Evolutionary conservation across 331 rosid species (phyloP).

Genomic region (Pyrus hybrid): DNA sequence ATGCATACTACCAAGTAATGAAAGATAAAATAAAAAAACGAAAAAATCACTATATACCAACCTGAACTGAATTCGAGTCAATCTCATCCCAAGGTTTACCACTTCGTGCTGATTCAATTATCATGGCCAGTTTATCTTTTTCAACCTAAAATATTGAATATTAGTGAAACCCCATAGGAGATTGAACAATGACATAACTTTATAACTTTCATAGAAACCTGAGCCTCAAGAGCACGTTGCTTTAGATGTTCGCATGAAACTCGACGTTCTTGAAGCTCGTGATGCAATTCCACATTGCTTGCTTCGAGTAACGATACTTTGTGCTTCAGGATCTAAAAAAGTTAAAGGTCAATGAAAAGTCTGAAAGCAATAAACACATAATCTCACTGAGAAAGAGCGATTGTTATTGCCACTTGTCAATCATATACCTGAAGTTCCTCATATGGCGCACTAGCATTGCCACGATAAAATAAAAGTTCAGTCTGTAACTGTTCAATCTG

Average conservation of each 20-base stretch:
- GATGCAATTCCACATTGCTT: conserved; percentile 63
- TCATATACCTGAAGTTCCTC: conserved; percentile 72
- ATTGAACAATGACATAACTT: not conserved
- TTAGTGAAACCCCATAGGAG: not conserved
- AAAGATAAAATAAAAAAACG: not conserved
- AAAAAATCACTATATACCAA: conserved; percentile 3
- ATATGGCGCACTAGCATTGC: conserved; percentile 57
- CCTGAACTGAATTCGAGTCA: conserved; percentile 58
- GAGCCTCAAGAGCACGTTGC: conserved; percentile 62
- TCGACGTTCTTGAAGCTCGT: conserved; percentile 64
- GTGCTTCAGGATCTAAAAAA: conserved; percentile 66
- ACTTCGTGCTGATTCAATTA: conserved; percentile 62
- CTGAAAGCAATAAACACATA: not conserved
- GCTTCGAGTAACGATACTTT: conserved; percentile 82
- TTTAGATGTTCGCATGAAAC: conserved; percentile 49
- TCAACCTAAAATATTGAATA: conserved; percentile 52
- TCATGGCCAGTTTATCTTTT: conserved; percentile 53
- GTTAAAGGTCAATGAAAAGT: not conserved
- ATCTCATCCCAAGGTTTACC: conserved; percentile 90
- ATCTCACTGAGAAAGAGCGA: not conserved
- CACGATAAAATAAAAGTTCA: conserved; percentile 78
- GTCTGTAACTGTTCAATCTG: conserved; percentile 87
- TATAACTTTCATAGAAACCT: conserved; percentile 35
- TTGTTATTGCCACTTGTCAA: not conserved
- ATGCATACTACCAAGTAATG: not conserved